Evolutionary conservation across 495 filamentous ascomycete species (phyloP).

Genomic region (Penicillium pulvis): DNA sequence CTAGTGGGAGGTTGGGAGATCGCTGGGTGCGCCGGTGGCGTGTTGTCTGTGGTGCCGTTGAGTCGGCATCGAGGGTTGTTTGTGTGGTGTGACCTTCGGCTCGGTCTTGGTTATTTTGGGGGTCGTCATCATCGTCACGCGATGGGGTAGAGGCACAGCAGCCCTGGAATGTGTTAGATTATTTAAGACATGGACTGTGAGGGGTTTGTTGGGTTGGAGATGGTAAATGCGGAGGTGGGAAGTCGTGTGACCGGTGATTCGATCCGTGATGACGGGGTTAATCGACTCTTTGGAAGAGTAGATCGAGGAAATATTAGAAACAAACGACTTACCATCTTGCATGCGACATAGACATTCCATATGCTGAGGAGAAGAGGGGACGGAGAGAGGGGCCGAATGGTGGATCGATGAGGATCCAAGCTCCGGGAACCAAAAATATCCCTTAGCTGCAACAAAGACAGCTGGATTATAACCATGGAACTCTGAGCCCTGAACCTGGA

Average conservation of each 20-base stretch:
- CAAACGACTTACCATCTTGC: slow-evolving; percentile 35
- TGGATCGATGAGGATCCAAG: slow-evolving; percentile 2
- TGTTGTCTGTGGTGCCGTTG: background rate
- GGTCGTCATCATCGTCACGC: slow-evolving; percentile 33
- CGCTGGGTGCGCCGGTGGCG: slow-evolving; percentile 19
- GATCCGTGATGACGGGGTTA: background rate
- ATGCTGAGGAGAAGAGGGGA: slow-evolving; percentile 18
- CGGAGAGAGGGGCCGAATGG: slow-evolving; percentile 10
- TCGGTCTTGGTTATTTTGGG: slow-evolving; percentile 21
- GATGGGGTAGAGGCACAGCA: slow-evolving; percentile 43
- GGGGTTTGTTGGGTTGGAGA: slow-evolving; percentile 2
- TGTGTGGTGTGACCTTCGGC: slow-evolving; percentile 10
- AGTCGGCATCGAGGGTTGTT: slow-evolving; percentile 11
- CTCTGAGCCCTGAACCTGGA: background rate
- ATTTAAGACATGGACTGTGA: background rate
- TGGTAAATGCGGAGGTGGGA: background rate
- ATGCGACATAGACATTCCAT: slow-evolving; percentile 21
- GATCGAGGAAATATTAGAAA: background rate
- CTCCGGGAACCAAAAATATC: background rate
- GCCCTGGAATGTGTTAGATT: slow-evolving; percentile 28
- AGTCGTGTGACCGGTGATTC: slow-evolving; percentile 3
- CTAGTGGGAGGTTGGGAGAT: slow-evolving; percentile 30
- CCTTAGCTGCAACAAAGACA: background rate
- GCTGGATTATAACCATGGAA: background rate
- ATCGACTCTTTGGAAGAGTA: background rate